Percentiles rank a stretch among this genome's conserved stretches.
Conservation (phyloP, 176 grass and related monocot species). For the Typha latifolia region DNA sequence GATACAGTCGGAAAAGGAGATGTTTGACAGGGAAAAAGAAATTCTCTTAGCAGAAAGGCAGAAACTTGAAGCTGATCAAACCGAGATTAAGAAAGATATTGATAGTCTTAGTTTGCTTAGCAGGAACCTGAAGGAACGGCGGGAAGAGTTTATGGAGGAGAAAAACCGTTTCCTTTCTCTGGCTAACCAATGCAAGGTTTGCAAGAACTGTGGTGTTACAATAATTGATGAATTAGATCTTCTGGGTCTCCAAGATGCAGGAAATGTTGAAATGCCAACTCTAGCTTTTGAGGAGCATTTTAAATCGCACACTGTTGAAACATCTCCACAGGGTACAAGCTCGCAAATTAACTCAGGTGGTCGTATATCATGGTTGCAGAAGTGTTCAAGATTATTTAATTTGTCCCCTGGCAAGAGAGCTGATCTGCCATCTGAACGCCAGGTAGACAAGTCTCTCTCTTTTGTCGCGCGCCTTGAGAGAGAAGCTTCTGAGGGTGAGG, state of each 20-base stretch:
- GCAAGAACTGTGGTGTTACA: slow-evolving; percentile 66
- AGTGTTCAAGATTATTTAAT: slow-evolving; percentile 74
- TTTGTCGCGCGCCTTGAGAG: slow-evolving; percentile 56
- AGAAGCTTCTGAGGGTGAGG: slow-evolving; percentile 47
- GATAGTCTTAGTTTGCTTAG: slow-evolving; percentile 55
- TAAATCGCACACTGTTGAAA: slow-evolving; percentile 21
- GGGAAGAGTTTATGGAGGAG: slow-evolving; percentile 62
- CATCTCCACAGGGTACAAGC: slow-evolving; percentile 27
- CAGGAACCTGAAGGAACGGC: slow-evolving; percentile 51
- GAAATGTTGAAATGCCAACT: slow-evolving; percentile 44
- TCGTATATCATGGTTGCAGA: slow-evolving; percentile 58
- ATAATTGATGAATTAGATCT: slow-evolving; percentile 50
- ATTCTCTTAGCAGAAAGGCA: slow-evolving; percentile 37
- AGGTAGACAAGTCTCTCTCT: slow-evolving; percentile 28
- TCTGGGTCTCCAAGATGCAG: slow-evolving; percentile 30
- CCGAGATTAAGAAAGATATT: slow-evolving; percentile 74
- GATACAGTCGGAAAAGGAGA: slow-evolving; percentile 47
- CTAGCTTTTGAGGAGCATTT: slow-evolving; percentile 29
- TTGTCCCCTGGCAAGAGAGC: slow-evolving; percentile 50
- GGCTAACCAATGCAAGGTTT: slow-evolving; percentile 58
- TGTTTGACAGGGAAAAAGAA: slow-evolving; percentile 49
- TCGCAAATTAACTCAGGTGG: slow-evolving; percentile 42
- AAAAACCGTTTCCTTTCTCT: slow-evolving; percentile 36
- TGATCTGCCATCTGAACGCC: slow-evolving; percentile 35
- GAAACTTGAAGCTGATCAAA: slow-evolving; percentile 59